Evolutionary conservation across 2,329 filamentous ascomycete genomes (phyloP).

Genomic region (Aschersonia sp.): DNA sequence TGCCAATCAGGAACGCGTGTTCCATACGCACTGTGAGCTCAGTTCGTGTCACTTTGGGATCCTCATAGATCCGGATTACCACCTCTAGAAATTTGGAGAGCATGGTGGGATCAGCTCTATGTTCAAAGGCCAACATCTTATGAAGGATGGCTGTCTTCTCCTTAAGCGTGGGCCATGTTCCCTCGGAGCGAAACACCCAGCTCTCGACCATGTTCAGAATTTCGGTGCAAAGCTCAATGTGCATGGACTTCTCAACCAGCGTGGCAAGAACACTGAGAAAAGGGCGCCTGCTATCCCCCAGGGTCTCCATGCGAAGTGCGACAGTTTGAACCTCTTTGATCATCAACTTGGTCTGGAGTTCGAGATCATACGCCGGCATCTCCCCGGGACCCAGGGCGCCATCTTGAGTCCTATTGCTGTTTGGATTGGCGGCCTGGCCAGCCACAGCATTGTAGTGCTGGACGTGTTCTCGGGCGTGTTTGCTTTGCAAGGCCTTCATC

Average conservation of each 20-base stretch:
- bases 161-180: slow-evolving; percentile 92
- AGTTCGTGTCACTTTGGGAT: slow-evolving; percentile 86
- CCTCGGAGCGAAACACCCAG: slow-evolving; percentile 93
- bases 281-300: slow-evolving; percentile 80
- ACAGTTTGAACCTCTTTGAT: slow-evolving; percentile 92
- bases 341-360: slow-evolving; percentile 82
- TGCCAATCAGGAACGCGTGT: slow-evolving; percentile 94
- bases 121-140: slow-evolving; percentile 96
- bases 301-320: slow-evolving; percentile 77
- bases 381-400: slow-evolving; percentile 38
- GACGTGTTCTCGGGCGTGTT: slow-evolving; percentile 88
- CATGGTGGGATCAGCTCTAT: slow-evolving; percentile 67
- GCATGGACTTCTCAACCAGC: slow-evolving; percentile 87
- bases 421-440: slow-evolving; percentile 28
- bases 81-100: slow-evolving; percentile 88
- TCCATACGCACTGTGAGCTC: slow-evolving; percentile 96
- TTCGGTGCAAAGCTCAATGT: slow-evolving; percentile 76
- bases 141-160: slow-evolving; percentile 98
- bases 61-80: slow-evolving; percentile 95
- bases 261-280: slow-evolving; percentile 93
- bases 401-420: slow-evolving; percentile 32
- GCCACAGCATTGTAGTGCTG: slow-evolving; percentile 51
- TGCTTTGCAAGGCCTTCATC: slow-evolving; percentile 87
- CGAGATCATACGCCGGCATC: slow-evolving; percentile 62
- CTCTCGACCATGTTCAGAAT: slow-evolving; percentile 85